Percentiles rank a stretch among this genome's conserved stretches.
Evolutionary conservation across 139 green algal genomes (phyloP).

Genomic region (Tetradesmus lagerheimii): DNA sequence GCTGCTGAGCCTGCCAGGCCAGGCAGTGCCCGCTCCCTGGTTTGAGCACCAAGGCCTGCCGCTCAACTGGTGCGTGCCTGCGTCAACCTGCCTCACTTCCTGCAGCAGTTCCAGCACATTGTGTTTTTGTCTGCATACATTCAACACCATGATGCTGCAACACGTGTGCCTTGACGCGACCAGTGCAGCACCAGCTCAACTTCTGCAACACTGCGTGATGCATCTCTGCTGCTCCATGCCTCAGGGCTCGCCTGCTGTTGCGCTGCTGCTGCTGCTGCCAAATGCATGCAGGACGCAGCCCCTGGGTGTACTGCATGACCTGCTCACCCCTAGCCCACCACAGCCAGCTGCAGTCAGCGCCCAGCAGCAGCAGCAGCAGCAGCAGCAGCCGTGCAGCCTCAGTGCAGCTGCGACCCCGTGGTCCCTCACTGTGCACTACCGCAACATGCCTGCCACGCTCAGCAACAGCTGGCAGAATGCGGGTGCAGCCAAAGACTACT

Average conservation of each 20-base stretch:
- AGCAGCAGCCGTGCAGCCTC: slow-evolving; percentile 48
- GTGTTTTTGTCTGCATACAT: neutral
- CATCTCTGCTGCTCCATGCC: neutral
- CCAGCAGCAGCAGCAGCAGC: slow-evolving; percentile 46
- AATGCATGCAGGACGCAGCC: slow-evolving; percentile 59
- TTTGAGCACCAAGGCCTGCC: slow-evolving; percentile 62
- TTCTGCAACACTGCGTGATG: too few relatives aligned
- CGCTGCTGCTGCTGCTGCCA: neutral
- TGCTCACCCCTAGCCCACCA: slow-evolving; percentile 44
- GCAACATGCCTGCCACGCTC: slow-evolving; percentile 47
- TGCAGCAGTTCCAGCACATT: neutral
- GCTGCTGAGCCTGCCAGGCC: slow-evolving; percentile 57
- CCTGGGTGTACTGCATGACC: slow-evolving; percentile 65
- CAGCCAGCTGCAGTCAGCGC: slow-evolving; percentile 33
- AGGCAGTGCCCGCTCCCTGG: slow-evolving; percentile 58
- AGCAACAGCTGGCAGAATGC: slow-evolving; percentile 51
- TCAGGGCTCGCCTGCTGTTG: neutral
- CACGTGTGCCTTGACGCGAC: too few relatives aligned
- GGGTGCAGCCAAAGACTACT: slow-evolving; percentile 47
- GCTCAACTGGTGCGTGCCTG: slow-evolving; percentile 70
- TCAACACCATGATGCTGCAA: too few relatives aligned
- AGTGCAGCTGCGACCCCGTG: slow-evolving; percentile 40
- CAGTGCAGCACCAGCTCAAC: too few relatives aligned
- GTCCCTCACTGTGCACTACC: slow-evolving; percentile 60
- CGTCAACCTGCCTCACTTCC: too few relatives aligned